Conservation (phyloP, 371 early-diverging fungal species). For the Haplosporangium sp. region DNA sequence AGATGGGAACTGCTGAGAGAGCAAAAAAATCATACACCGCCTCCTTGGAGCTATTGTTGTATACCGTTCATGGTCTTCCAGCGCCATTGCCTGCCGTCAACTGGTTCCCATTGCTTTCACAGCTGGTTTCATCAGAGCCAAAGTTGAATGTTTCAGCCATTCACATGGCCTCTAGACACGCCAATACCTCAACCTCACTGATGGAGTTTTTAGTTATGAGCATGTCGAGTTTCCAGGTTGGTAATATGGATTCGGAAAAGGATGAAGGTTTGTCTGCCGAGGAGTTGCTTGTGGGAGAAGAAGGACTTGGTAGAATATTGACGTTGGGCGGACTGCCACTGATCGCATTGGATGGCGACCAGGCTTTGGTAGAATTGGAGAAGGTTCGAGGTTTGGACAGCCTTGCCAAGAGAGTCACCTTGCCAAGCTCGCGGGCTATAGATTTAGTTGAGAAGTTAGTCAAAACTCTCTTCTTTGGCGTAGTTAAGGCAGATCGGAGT, state of each 20-base stretch:
- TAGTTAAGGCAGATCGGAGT: background rate
- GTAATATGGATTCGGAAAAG: background rate
- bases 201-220: slow-evolving; percentile 64
- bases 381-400: slow-evolving; percentile 69
- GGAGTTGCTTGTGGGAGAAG: slow-evolving; percentile 56
- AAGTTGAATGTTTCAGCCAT: slow-evolving; percentile 46
- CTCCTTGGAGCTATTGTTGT: slow-evolving; percentile 34
- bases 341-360: slow-evolving; percentile 26
- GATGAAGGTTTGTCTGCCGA: slow-evolving; percentile 9
- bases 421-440: slow-evolving; percentile 61
- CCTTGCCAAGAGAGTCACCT: slow-evolving; percentile 59
- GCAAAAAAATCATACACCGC: slow-evolving; percentile 26
- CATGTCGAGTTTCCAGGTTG: slow-evolving; percentile 29
- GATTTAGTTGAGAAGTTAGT: slow-evolving; percentile 57
- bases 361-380: slow-evolving; percentile 36
- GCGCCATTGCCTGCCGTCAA: slow-evolving; percentile 71
- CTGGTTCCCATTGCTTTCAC: slow-evolving; percentile 63
- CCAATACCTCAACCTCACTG: slow-evolving; percentile 65
- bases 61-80: slow-evolving; percentile 45
- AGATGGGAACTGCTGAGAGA: slow-evolving; percentile 46
- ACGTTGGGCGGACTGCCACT: slow-evolving; percentile 60
- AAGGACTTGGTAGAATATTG: slow-evolving; percentile 62
- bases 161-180: slow-evolving; percentile 63
- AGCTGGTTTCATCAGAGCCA: slow-evolving; percentile 51
- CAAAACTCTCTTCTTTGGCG: slow-evolving; percentile 34